Base-by-base conservation (phyloP, 1,284 basidiomycete species). In the Vanrija sp. region DNA sequence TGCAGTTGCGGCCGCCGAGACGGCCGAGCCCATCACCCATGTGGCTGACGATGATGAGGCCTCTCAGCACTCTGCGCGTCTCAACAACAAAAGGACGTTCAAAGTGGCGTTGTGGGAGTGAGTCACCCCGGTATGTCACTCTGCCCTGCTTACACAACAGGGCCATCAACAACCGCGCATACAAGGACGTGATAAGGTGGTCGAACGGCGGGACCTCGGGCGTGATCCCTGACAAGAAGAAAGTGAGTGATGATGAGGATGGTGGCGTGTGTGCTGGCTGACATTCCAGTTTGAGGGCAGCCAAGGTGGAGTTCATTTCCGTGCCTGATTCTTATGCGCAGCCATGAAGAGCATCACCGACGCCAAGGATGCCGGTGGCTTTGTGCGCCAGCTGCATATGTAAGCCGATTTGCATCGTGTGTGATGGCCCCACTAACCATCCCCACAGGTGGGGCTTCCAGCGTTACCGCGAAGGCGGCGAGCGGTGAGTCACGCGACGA, bases 331-430 rank as follows among this genome's bases (percentile, higher is more conserved):
- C 51, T 52, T 15, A 54, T 18, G 3, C 7, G 14, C 38, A 61
- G 59, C 55, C 5, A 61, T 61, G 59, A 49, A 29, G n/a, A 50
- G 45, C 14, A 55, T 58, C 48, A 57, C 59, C 10, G 50, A 55
- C 26, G 53, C 59, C 7, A 51, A 47, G 21, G 48, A 52, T 19
- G 45, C 57, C 16, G 50, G 55, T 8, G 55, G 59, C 19, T 61
- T 61, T 40, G 47, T 50, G 40, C 59, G 59, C 42, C 59, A 61
- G 39, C 55, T 61, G 14, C 38, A 61, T 51, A 61, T 61, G 59
- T 61, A n/a, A 21, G 57, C 23, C n/a, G n/a, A 34, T 19, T 14
- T 42, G 34, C 14, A 12, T 34, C 9, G 10, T 5, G 34, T 8
- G 34, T 12, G 34, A 12, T 34, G 2, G 29, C 34, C 8, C 34